phyloP scores from a whole-genome alignment of 2,329 filamentous ascomycete genomes.

The Xylaria sp. region DNA sequence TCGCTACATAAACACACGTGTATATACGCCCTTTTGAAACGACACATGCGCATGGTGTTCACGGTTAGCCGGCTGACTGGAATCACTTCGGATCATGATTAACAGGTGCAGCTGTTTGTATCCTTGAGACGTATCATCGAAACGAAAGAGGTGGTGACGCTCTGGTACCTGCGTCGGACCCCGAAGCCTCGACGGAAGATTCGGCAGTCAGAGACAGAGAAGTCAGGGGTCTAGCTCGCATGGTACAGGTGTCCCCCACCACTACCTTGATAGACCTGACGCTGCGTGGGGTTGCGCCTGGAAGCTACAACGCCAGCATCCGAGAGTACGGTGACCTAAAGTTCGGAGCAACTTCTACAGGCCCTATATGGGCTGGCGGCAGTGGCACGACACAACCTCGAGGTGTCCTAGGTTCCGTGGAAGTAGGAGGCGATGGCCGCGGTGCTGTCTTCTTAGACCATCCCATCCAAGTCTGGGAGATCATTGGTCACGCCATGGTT shows the following conservation, averaged over 20 bases:
- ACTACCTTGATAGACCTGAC: slow-evolving; percentile 88
- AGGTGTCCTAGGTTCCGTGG: slow-evolving; percentile 72
- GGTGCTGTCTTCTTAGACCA: slow-evolving; percentile 83
- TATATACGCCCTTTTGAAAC: slow-evolving; percentile 20
- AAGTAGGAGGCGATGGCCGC: slow-evolving; percentile 75
- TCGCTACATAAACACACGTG: not conserved
- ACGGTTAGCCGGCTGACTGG: slow-evolving; percentile 32
- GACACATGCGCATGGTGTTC: slow-evolving; percentile 11
- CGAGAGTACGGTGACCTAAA: slow-evolving; percentile 88
- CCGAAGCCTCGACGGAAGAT: slow-evolving; percentile 40
- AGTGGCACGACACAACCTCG: slow-evolving; percentile 50
- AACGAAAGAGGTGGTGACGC: slow-evolving; percentile 54
- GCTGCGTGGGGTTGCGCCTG: slow-evolving; percentile 79
- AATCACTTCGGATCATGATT: slow-evolving; percentile 26
- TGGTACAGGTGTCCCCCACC: slow-evolving; percentile 85
- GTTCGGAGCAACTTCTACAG: slow-evolving; percentile 79
- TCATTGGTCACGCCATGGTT: slow-evolving; percentile 92
- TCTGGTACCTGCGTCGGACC: slow-evolving; percentile 44
- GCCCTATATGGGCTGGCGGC: slow-evolving; percentile 74
- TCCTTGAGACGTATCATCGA: slow-evolving; percentile 82
- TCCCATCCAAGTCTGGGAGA: slow-evolving; percentile 89
- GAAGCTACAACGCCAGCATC: slow-evolving; percentile 83
- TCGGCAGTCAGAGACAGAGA: slow-evolving; percentile 51
- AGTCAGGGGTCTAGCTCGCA: slow-evolving; percentile 85
- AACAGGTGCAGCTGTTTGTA: slow-evolving; percentile 84